A percentile compares a stretch with the other conserved stretches of the same genome.
phyloP scores from a whole-genome alignment of 2,329 filamentous ascomycete species.

The Fusarium sp. region DNA sequence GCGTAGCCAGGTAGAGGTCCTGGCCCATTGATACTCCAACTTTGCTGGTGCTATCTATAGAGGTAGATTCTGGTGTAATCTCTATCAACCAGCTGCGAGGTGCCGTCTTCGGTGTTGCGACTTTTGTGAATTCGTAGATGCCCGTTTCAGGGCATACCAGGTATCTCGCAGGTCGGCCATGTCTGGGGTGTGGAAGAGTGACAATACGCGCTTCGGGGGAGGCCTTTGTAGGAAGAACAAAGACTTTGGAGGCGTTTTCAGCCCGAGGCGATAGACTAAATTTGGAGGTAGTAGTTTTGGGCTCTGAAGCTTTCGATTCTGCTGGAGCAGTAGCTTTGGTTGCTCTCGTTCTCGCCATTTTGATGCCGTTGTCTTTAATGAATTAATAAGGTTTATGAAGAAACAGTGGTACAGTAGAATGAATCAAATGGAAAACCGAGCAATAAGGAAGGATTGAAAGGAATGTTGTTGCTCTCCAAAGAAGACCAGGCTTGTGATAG shows the following conservation, averaged over 20 bases:
- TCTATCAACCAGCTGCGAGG: conserved; percentile 74
- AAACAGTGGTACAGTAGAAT: background rate
- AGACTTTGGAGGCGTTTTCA: conserved; percentile 64
- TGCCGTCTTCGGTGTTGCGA: conserved; percentile 63
- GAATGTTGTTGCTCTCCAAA: conserved; percentile 1
- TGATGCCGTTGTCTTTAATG: background rate
- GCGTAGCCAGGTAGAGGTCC: conserved; percentile 85
- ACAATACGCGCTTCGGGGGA: conserved; percentile 67
- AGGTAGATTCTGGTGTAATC: conserved; percentile 28
- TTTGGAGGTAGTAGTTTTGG: conserved; percentile 51
- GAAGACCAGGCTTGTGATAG: background rate
- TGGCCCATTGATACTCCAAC: conserved; percentile 69
- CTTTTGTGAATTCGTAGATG: conserved; percentile 73
- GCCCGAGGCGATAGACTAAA: conserved; percentile 56
- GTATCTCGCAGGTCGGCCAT: conserved; percentile 66
- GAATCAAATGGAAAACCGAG: background rate
- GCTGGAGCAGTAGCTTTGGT: conserved; percentile 51
- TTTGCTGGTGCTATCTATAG: conserved; percentile 25
- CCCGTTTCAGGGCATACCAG: conserved; percentile 71
- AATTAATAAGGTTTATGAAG: background rate
- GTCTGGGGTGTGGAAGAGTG: conserved; percentile 69
- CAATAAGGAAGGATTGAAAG: background rate
- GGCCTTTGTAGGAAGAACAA: conserved; percentile 69
- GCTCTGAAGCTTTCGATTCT: conserved; percentile 44
- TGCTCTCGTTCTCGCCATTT: conserved; percentile 65